A percentile compares a stretch with the other conserved stretches of the same genome.
Evolutionary conservation across 2,329 filamentous ascomycete genomes (phyloP).

Genomic region (Pseudomassariella vexata): DNA sequence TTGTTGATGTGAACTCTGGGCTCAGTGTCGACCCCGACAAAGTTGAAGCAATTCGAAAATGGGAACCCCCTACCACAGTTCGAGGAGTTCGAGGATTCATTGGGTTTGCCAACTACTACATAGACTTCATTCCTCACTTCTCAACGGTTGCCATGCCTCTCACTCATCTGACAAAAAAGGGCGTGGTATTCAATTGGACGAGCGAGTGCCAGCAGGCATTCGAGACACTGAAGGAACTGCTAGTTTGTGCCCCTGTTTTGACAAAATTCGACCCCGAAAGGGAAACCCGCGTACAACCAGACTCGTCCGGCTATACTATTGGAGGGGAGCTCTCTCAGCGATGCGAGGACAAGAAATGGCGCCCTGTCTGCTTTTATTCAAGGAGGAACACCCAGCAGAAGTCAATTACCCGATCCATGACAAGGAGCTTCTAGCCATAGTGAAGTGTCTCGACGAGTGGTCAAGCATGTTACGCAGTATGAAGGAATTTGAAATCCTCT

Average conservation of each 20-base stretch:
- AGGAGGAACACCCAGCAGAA: conserved; percentile 10
- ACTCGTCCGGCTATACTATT: conserved; percentile 14
- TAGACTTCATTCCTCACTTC: conserved; percentile 20
- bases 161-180: conserved; percentile 8
- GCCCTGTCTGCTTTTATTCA: conserved; percentile 12
- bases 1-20: no score
- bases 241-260: conserved; percentile 1
- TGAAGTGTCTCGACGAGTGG: conserved; percentile 18
- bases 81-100: conserved; percentile 19
- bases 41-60: conserved; percentile 17
- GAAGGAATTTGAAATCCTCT: conserved; percentile 1
- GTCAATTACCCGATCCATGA: conserved; percentile 28
- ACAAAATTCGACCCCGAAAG: conserved; percentile 2
- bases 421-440: conserved; percentile 28
- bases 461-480: conserved; percentile 11
- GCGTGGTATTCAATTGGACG: background rate
- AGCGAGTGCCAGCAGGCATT: conserved; percentile 1
- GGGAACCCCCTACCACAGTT: conserved; percentile 12
- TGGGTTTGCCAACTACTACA: conserved; percentile 27
- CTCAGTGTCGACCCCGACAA: conserved; percentile 19
- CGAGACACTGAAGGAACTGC: background rate
- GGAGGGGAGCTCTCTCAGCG: conserved; percentile 3
- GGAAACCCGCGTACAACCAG: conserved; percentile 13
- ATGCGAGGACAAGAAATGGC: conserved; percentile 3
- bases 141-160: conserved; percentile 11